Evolutionary conservation across 225 moss, liverwort and hornwort genomes (phyloP), one percentile per base, ranked within the genome.

Genomic region (Marchantia polymorpha): DNA sequence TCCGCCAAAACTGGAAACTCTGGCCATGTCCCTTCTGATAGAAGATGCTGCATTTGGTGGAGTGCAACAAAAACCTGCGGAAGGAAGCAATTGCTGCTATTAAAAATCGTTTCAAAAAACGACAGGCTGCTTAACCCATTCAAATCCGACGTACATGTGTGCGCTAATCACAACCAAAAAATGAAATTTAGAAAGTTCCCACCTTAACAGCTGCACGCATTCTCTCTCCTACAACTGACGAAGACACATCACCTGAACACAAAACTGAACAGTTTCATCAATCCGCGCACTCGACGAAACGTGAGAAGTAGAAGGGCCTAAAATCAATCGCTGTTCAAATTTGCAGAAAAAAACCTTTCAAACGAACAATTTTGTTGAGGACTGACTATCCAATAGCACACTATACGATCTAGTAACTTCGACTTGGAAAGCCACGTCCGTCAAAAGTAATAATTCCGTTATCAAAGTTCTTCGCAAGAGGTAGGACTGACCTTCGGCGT

Each of bases 181-280:
- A 12, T 16, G 30, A 55, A 51, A 26, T 22, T 56, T 8, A 71
- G 27, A 31, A 12, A 51, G 69, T 27, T 75, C 58, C 19, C 79
- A 99, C 99, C 99, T 99, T 95, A 67, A 99, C 90, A 77, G 92
- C 88, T 82, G 92, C 90, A 49, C 93, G 92, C 99, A 99, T 99
- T 89, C 99, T 88, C 88, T 99, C 95, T 84, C 99, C 99, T 81
- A 89, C 80, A 83, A 91, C 90, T 67, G 99, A 99, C 46, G 95
- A 94, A 72, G 92, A 88, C 67, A 82, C 81, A 60, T 89, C 83
- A 79, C 84, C 89, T 92, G 79, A 20, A 63, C 23, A 77, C 49
- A 64, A 6, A 50, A n/a, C 87, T 86, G 81, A 3, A 73, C 56
- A 52, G 61, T 12, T 26, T 64, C 53, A 30, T 63, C n/a, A 61